phyloP scores from a whole-genome alignment of 805 yeast species.

The Monosporozyma siamensis region DNA sequence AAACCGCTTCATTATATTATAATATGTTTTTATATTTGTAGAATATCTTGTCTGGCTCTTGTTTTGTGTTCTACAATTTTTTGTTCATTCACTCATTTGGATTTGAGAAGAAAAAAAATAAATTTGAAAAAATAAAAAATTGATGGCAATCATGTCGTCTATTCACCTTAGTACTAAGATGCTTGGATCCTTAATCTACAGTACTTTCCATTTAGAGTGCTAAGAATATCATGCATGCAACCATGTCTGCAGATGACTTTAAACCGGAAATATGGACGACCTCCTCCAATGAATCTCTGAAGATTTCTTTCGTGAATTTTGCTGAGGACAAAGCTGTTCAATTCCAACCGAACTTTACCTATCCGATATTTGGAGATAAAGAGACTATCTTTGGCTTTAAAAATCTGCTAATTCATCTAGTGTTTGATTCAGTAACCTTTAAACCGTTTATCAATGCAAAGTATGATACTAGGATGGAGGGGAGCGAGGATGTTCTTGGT shows the following conservation, averaged over 20 bases:
- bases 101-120: no score
- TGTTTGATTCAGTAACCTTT: constrained; percentile 67
- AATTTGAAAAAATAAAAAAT: no score
- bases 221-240: no score
- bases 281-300: constrained; percentile 60
- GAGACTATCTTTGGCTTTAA: constrained; percentile 83
- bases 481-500: constrained; percentile 42
- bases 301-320: constrained; percentile 50
- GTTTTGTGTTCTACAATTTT: neutral
- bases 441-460: constrained; percentile 60
- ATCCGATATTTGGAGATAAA: constrained; percentile 87
- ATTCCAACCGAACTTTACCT: constrained; percentile 75
- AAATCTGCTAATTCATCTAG: constrained; percentile 53
- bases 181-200: no score
- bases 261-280: constrained; percentile 68
- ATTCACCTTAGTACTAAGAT: no score
- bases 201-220: no score
- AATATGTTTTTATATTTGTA: no score
- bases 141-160: no score
- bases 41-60: no score
- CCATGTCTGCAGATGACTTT: constrained; percentile 19
- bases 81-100: no score
- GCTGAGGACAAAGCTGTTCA: constrained; percentile 50
- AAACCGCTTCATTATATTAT: constrained; percentile 36
- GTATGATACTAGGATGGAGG: constrained; percentile 44